These are phyloP conservation scores for Suaeda aralocaspica DNA, from an alignment of 148 eudicot species.

Conservation along the genomic window DNA sequence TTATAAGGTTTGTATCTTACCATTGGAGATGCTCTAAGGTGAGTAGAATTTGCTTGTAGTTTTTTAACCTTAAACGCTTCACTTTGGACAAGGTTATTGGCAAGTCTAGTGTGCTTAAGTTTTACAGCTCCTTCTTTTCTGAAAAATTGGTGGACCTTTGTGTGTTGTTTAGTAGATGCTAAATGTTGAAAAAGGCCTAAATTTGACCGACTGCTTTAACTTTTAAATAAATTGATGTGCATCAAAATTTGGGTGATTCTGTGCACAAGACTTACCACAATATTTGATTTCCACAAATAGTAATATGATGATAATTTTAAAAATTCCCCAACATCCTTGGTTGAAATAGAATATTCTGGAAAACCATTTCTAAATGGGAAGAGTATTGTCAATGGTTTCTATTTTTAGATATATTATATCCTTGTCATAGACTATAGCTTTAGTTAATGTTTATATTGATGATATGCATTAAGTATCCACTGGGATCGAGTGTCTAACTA, in stretches of 20 bases:
- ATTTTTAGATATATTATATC: neutral
- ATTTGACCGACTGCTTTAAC: neutral
- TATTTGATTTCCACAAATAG: neutral
- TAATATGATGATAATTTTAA: neutral
- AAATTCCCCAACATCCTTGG: too few relatives aligned
- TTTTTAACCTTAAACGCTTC: too few relatives aligned
- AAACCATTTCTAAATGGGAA: too few relatives aligned
- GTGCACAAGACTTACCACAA: neutral
- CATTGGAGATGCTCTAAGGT: too few relatives aligned
- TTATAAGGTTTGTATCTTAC: too few relatives aligned
- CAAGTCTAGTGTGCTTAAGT: neutral
- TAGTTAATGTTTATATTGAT: too few relatives aligned
- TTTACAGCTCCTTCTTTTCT: neutral
- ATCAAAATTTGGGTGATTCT: neutral
- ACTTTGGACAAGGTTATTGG: neutral
- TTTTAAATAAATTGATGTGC: neutral
- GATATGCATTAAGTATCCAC: too few relatives aligned
- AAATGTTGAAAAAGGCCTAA: neutral
- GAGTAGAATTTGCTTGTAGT: neutral
- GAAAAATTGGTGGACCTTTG: neutral
- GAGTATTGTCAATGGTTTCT: neutral
- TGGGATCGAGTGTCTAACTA: too few relatives aligned
- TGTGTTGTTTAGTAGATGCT: neutral
- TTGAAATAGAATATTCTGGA: neutral
- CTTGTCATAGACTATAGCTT: neutral